These are phyloP conservation scores for Calonectria hawksworthii DNA, from an alignment of 2,329 filamentous ascomycete species.

Conservation along the genomic window DNA sequence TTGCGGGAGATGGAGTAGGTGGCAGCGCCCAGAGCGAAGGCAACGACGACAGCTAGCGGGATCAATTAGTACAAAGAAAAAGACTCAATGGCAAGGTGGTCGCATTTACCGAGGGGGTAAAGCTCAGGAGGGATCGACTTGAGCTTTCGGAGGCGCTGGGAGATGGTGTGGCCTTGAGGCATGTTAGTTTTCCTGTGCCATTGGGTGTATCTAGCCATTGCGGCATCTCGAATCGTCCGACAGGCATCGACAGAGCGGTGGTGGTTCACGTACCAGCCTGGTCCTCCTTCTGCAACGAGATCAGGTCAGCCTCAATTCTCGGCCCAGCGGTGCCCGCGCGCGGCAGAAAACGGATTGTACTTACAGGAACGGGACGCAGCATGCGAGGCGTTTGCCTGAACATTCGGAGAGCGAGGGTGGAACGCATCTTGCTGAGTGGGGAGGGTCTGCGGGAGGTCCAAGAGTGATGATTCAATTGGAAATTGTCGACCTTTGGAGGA, in stretches of 20 bases:
- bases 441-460: slow-evolving; percentile 46
- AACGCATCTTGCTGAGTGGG: slow-evolving; percentile 69
- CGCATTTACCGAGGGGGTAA: slow-evolving; percentile 84
- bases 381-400: slow-evolving; percentile 75
- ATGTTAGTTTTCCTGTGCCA: slow-evolving; percentile 40
- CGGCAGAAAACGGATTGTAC: slow-evolving; percentile 40
- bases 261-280: slow-evolving; percentile 71
- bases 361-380: slow-evolving; percentile 81
- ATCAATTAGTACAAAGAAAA: slow-evolving; percentile 43
- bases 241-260: slow-evolving; percentile 28
- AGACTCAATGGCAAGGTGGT: slow-evolving; percentile 31
- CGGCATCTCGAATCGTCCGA: slow-evolving; percentile 31
- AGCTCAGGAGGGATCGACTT: slow-evolving; percentile 94
- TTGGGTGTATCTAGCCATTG: slow-evolving; percentile 31
- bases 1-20: slow-evolving; percentile 87
- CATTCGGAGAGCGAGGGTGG: slow-evolving; percentile 76
- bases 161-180: slow-evolving; percentile 89
- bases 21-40: slow-evolving; percentile 85
- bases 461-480: slow-evolving; percentile 50
- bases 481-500: slow-evolving; percentile 47
- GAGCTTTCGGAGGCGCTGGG: slow-evolving; percentile 91
- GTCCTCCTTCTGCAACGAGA: slow-evolving; percentile 70
- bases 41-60: slow-evolving; percentile 82
- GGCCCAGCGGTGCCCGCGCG: slow-evolving; percentile 16
- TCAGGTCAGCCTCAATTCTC: slow-evolving; percentile 38